Evolutionary conservation across 225 moss, liverwort and hornwort genomes (phyloP).

Genomic region (Neckera pumila): DNA sequence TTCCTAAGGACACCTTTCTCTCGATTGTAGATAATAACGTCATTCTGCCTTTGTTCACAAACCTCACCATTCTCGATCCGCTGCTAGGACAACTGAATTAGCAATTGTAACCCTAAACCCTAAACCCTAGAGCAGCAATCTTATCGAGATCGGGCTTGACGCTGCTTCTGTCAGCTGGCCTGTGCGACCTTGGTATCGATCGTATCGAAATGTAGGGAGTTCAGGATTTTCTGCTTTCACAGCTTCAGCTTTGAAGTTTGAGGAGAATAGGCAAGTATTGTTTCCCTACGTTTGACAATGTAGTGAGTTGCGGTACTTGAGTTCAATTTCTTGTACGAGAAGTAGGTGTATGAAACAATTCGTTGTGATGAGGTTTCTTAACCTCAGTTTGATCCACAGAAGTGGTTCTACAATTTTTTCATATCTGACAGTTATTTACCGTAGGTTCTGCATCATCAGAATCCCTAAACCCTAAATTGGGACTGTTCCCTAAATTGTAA

Average conservation of each 20-base stretch:
- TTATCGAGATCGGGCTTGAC: background rate
- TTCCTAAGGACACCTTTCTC: background rate
- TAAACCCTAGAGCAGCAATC: background rate
- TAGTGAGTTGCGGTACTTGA: background rate
- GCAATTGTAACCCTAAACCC: background rate
- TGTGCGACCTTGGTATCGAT: background rate
- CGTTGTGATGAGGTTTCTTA: background rate
- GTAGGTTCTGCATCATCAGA: background rate
- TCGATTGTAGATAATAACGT: background rate
- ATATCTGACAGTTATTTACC: background rate
- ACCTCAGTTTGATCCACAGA: background rate
- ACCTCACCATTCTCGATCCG: background rate
- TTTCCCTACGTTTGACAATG: background rate
- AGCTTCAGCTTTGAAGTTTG: background rate
- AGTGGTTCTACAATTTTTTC: background rate
- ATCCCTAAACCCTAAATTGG: background rate
- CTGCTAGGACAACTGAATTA: background rate
- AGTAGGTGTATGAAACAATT: background rate
- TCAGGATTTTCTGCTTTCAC: background rate
- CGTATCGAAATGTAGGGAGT: background rate
- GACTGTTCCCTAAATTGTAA: background rate
- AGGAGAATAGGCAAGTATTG: background rate
- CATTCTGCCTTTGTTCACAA: background rate
- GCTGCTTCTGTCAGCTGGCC: background rate
- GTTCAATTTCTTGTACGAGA: background rate